Evolutionary conservation across 805 yeast species (phyloP).

Genomic region (Scheffersomyces ergatensis): DNA sequence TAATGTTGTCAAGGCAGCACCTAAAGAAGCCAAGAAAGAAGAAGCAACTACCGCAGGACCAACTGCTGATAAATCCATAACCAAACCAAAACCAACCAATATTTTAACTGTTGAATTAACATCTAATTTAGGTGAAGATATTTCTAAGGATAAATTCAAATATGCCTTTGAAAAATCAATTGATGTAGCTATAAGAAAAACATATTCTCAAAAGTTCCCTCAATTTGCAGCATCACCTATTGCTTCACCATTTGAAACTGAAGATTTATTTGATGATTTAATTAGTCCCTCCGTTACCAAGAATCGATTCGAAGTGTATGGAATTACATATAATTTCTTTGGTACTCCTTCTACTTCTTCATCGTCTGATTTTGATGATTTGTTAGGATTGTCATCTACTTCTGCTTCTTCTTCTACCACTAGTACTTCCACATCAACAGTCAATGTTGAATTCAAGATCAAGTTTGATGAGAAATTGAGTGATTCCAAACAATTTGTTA

Average conservation of each 20-base stretch:
- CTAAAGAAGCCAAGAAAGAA: constrained; percentile 15
- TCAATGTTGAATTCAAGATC: constrained; percentile 31
- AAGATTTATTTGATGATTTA: constrained; percentile 38
- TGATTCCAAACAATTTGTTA: constrained; percentile 37
- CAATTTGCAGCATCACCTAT: constrained; percentile 32
- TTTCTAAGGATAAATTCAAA: constrained; percentile 24
- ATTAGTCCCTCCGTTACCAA: constrained; percentile 33
- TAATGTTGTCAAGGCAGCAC: constrained; percentile 51
- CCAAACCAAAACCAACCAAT: constrained; percentile 28
- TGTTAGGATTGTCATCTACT: constrained; percentile 22
- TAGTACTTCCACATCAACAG: constrained; percentile 12
- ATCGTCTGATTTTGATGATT: constrained; percentile 28
- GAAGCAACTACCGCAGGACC: constrained; percentile 6
- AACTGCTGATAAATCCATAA: constrained; percentile 4
- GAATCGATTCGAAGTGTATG: constrained; percentile 32
- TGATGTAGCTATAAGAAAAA: constrained; percentile 24
- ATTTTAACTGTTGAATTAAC: constrained; percentile 20
- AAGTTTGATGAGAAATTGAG: constrained; percentile 27
- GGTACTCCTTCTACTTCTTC: constrained; percentile 5
- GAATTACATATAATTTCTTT: constrained; percentile 21
- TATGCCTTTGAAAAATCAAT: constrained; percentile 29
- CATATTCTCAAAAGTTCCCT: constrained; percentile 35
- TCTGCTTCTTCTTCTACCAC: background rate
- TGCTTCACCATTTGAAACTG: constrained; percentile 13
- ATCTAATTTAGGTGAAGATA: constrained; percentile 23